A percentile compares a stretch with the other conserved stretches of the same genome.
These are phyloP conservation scores for Rhamnella rubrinervis DNA, from an alignment of 331 rosid species.

Conservation along the genomic window DNA sequence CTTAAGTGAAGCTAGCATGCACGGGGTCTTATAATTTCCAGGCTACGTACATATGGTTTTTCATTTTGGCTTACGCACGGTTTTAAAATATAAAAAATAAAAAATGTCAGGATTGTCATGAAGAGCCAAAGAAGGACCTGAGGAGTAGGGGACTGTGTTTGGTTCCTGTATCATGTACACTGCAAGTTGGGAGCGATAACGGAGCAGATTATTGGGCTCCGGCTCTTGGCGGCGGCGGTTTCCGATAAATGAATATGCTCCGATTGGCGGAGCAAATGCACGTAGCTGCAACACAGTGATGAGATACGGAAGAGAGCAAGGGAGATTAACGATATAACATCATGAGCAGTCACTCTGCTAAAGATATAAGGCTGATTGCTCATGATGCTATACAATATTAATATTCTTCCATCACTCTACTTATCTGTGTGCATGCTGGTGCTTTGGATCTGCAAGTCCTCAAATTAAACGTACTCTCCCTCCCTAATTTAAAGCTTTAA, in stretches of 20 bases:
- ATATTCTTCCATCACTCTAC: background rate
- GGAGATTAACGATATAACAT: slow-evolving; percentile 77
- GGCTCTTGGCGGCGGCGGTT: slow-evolving; percentile 64
- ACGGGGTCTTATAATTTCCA: too few species aligned
- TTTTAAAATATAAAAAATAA: background rate
- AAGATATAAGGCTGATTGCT: slow-evolving; percentile 92
- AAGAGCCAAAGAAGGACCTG: slow-evolving; percentile 72
- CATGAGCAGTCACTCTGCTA: slow-evolving; percentile 99
- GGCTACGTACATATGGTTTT: too few species aligned
- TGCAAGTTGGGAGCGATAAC: slow-evolving; percentile 91
- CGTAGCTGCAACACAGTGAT: slow-evolving; percentile 23
- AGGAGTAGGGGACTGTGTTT: slow-evolving; percentile 94
- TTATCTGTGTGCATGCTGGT: slow-evolving; percentile 7
- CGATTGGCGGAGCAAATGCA: slow-evolving; percentile 21
- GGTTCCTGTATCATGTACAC: slow-evolving; percentile 95
- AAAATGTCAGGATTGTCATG: slow-evolving; percentile 40
- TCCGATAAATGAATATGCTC: slow-evolving; percentile 39
- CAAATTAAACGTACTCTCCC: slow-evolving; percentile 3
- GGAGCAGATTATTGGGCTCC: slow-evolving; percentile 99
- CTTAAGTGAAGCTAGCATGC: background rate
- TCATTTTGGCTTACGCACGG: too few species aligned
- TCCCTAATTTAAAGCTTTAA: slow-evolving; percentile 28
- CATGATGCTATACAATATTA: slow-evolving; percentile 89
- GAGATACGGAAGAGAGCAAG: slow-evolving; percentile 15
- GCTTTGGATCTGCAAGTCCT: slow-evolving; percentile 36